Evolutionary conservation across 805 yeast genomes (phyloP), one percentile per base, ranked within the genome.

Genomic region (Yamadazyma philogaea): DNA sequence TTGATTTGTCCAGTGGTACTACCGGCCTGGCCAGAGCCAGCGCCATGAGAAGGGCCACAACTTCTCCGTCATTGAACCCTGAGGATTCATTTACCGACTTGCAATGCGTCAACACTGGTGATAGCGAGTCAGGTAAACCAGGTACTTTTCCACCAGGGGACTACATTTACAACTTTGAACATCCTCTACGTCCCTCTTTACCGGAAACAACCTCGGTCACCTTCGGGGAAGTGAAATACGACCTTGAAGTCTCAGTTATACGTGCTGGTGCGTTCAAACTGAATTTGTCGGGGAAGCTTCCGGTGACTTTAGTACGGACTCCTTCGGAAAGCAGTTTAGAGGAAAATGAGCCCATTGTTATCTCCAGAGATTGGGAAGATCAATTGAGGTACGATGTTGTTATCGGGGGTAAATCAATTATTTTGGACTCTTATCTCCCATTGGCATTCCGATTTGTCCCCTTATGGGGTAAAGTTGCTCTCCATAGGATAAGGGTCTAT

Each of bases 301-400:
- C 86, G 1, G 72, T 93, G 1, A 71, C 68, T 1, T 66, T 93
- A 14, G 77, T 93, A 3, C 70, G 99, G 48, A 74, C 89, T 0
- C 90, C 90, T 8, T 72, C 87, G 1, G 89, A 85, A 44, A 78
- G 77, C 30, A 85, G 88, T 31, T 75, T 84, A 18, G 98, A 93
- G 59, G 91, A 86, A 56, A 82, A 84, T 48, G 99, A 93, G 58
- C 98, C 99, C 0, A 91, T 93, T 41, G 86, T 88, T 4, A 88
- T 93, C 28, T 75, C 84, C 20, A 74, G 95, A 46, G 91, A 87
- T 50, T 93, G 99, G 99, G 98, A 91, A 60, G 89, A 87, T 58
- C 87, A 86, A 58, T 63, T 93, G 24, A 82, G 82, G 51, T 93
- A 93, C 58, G 97, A 93, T 56, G 88, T 93, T 34, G 81, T 89